Evolutionary conservation across 106 monocot species (phyloP).

Genomic region (Ottelia alismoides): DNA sequence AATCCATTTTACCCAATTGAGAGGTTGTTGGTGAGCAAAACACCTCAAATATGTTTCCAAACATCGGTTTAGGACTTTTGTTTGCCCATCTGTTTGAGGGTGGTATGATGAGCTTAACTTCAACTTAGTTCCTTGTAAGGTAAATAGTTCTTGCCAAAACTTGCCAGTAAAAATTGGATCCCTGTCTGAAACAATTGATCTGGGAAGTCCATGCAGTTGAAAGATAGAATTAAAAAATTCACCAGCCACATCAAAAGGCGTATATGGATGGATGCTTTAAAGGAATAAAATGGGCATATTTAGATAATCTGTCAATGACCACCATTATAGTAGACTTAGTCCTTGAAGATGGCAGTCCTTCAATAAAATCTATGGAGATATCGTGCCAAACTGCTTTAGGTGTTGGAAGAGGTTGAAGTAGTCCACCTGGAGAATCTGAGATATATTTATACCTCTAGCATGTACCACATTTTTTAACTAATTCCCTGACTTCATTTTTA

Average conservation of each 20-base stretch:
- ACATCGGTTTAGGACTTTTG: slow-evolving; percentile 2
- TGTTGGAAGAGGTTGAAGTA: slow-evolving; percentile 1
- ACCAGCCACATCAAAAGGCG: background rate
- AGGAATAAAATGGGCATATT: background rate
- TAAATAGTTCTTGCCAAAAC: slow-evolving; percentile 3
- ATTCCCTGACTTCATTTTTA: background rate
- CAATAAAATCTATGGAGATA: slow-evolving; percentile 1
- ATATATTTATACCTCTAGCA: background rate
- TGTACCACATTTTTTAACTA: background rate
- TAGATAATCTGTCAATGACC: background rate
- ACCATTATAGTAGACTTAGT: background rate
- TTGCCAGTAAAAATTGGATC: background rate
- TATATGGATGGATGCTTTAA: background rate
- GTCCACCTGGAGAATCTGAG: background rate
- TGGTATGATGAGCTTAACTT: background rate
- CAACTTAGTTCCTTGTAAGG: background rate
- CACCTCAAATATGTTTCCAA: background rate
- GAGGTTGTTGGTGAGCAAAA: background rate
- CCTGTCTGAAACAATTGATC: background rate
- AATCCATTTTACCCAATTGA: background rate
- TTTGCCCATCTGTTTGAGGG: slow-evolving; percentile 6
- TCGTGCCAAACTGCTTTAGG: background rate
- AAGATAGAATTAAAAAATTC: background rate
- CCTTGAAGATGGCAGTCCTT: background rate
- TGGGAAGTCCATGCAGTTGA: slow-evolving; percentile 5